phyloP scores from a whole-genome alignment of 192 early-diverging fungal species.

The Funneliformis geosporum region DNA sequence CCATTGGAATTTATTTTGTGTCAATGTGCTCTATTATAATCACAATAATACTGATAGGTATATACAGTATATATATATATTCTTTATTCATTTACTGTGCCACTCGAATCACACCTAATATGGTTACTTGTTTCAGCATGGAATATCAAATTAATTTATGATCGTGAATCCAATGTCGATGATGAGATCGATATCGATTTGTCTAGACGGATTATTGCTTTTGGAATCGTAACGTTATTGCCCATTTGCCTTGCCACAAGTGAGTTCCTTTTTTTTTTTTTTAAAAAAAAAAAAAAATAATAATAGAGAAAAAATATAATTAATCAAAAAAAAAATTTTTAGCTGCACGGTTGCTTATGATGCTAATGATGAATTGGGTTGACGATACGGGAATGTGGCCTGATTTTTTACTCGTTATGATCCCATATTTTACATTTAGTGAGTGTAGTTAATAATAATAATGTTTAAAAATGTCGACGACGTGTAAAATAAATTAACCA shows the following conservation, averaged over 20 bases:
- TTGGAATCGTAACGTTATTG: neutral
- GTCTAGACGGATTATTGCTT: neutral
- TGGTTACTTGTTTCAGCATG: neutral
- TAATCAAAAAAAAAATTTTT: neutral
- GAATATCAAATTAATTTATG: neutral
- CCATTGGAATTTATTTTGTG: neutral
- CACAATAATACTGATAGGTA: neutral
- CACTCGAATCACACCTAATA: neutral
- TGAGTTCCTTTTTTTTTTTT: neutral
- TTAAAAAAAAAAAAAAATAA: neutral
- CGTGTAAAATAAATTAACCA: neutral
- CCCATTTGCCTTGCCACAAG: neutral
- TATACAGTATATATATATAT: neutral
- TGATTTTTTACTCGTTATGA: neutral
- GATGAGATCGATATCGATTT: neutral
- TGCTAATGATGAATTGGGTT: neutral
- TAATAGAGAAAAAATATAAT: too few species aligned
- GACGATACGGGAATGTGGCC: neutral
- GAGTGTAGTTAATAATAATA: neutral
- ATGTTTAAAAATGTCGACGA: neutral
- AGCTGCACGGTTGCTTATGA: neutral
- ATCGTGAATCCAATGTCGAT: neutral
- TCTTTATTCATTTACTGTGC: neutral
- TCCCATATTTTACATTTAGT: conserved; percentile 1
- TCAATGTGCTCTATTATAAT: neutral